Percentiles rank a stretch among this genome's conserved stretches.
Evolutionary conservation across 495 filamentous ascomycete genomes (phyloP).

Genomic region (Neurospora sublineolata): DNA sequence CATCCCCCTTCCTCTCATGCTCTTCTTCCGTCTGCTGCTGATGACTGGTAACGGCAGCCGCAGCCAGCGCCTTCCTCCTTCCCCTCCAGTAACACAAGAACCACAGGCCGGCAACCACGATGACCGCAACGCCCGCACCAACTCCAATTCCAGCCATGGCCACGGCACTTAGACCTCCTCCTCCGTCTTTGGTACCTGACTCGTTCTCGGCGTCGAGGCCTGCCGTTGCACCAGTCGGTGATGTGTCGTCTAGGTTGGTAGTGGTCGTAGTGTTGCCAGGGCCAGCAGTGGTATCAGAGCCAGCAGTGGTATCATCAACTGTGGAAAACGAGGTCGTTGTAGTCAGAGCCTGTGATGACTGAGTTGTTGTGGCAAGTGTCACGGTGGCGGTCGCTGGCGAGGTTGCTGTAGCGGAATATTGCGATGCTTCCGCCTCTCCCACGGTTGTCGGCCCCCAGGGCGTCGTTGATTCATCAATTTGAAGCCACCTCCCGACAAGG

Average conservation of each 20-base stretch:
- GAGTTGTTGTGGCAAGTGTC: background rate
- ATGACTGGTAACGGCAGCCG: too few species aligned
- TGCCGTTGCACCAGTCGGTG: background rate
- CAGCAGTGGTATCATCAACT: background rate
- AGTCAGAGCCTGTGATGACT: too few species aligned
- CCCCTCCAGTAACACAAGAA: background rate
- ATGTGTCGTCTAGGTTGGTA: background rate
- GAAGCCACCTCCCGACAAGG: background rate
- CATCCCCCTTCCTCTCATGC: too few species aligned
- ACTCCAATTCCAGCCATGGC: conserved; percentile 20
- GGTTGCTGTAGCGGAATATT: background rate
- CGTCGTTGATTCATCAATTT: background rate
- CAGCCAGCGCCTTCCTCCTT: background rate
- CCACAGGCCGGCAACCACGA: conserved; percentile 8
- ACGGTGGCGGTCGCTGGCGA: background rate
- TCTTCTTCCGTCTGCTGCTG: too few species aligned
- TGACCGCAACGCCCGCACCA: conserved; percentile 11
- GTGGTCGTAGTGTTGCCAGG: background rate
- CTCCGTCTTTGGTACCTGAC: background rate
- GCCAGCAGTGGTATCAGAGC: background rate
- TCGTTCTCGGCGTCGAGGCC: background rate
- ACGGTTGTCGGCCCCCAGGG: background rate
- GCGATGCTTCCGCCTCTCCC: background rate
- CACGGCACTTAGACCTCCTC: conserved; percentile 10
- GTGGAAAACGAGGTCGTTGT: background rate